A percentile compares a stretch with the other conserved stretches of the same genome.
Evolutionary conservation across 306 rosid species (phyloP).

Genomic region (Cucumis melo): DNA sequence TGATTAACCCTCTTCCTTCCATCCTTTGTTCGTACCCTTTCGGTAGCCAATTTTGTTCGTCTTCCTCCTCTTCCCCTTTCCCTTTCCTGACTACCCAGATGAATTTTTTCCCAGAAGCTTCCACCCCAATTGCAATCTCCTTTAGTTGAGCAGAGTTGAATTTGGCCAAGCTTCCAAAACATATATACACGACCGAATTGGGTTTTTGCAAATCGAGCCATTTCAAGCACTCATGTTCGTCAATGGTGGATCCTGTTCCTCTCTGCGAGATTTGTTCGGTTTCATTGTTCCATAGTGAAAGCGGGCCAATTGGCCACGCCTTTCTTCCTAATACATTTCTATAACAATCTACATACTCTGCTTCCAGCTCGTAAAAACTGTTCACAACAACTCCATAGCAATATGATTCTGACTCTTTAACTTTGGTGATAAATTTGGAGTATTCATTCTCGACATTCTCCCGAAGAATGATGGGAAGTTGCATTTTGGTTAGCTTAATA

Average conservation of each 20-base stretch:
- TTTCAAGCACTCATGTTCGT: conserved; percentile 14
- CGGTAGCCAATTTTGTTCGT: conserved; percentile 17
- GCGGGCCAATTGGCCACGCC: conserved; percentile 21
- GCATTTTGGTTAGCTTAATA: conserved; percentile 22
- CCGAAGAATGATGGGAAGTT: conserved; percentile 3
- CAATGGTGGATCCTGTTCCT: conserved; percentile 7
- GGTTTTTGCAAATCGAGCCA: conserved; percentile 19
- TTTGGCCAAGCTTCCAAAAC: conserved; percentile 24
- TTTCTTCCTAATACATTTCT: conserved; percentile 5
- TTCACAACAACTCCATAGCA: conserved; percentile 17
- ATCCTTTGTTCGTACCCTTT: conserved; percentile 19
- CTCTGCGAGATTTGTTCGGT: conserved; percentile 2
- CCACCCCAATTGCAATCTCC: conserved; percentile 20
- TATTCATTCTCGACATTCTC: background rate
- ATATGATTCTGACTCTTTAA: background rate
- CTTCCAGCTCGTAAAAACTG: conserved; percentile 18
- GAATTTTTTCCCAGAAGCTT: background rate
- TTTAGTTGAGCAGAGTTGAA: conserved; percentile 9
- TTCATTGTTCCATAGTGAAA: conserved; percentile 14
- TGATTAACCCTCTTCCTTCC: conserved; percentile 17
- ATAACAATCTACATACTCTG: conserved; percentile 7
- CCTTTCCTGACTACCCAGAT: conserved; percentile 16
- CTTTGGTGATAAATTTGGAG: background rate
- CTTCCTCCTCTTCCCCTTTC: background rate
- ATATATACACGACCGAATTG: conserved; percentile 20